phyloP scores from a whole-genome alignment of 768 basidiomycete genomes.

The Mycena epipterygia region DNA sequence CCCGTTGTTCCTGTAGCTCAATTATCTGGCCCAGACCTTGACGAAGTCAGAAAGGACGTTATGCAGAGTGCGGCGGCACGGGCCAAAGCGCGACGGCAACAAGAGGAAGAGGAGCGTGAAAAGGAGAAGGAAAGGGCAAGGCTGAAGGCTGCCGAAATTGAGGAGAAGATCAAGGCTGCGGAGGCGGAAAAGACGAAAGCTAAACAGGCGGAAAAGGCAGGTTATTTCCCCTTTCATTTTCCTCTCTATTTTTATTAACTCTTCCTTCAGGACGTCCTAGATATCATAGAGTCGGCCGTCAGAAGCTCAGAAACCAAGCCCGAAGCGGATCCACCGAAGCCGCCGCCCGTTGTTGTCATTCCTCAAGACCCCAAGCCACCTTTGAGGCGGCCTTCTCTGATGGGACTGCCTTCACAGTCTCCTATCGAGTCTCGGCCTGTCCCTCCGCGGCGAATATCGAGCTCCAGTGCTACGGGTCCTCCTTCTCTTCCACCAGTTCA shows the following conservation, averaged over 20 bases:
- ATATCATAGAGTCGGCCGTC: constrained; percentile 34
- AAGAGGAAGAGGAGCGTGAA: constrained; percentile 88
- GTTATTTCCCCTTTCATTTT: constrained; percentile 16
- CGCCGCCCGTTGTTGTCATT: background rate
- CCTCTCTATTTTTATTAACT: constrained; percentile 2
- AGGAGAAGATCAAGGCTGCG: constrained; percentile 71
- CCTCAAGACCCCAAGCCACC: constrained; percentile 7
- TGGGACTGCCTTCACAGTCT: constrained; percentile 38
- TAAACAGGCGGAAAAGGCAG: constrained; percentile 32
- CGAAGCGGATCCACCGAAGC: background rate
- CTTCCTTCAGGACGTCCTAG: constrained; percentile 32
- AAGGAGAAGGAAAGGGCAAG: constrained; percentile 85
- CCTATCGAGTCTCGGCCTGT: constrained; percentile 45
- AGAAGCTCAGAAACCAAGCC: constrained; percentile 22
- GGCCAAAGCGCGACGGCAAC: constrained; percentile 82
- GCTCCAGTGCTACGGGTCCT: constrained; percentile 36
- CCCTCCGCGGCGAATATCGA: constrained; percentile 44
- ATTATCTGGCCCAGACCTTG: constrained; percentile 61
- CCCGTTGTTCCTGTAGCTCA: constrained; percentile 47
- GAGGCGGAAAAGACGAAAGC: constrained; percentile 52
- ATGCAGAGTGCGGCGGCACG: constrained; percentile 92
- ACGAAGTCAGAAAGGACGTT: constrained; percentile 77
- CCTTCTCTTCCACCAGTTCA: constrained; percentile 59
- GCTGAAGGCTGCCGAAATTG: constrained; percentile 83
- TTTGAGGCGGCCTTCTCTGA: constrained; percentile 24